Base-by-base conservation (phyloP, 2,329 filamentous ascomycete species). In the Fusarium camptoceras region DNA sequence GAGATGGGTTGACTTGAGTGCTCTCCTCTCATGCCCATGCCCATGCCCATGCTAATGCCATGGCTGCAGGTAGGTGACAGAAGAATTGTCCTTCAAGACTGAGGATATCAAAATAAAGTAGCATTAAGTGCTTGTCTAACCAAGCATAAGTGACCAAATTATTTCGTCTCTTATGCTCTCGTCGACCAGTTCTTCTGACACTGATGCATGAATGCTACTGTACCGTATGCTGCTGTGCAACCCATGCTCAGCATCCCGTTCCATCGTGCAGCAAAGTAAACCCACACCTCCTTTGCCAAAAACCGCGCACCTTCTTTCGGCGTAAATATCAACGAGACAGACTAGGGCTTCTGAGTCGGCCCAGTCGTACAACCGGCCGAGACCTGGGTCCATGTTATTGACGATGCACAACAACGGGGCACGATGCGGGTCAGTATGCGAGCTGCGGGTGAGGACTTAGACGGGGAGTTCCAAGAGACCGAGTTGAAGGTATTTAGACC, bases 331-430 rank as follows among this genome's bases (percentile, higher is more conserved):
- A 66, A 69, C 20, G 51, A 66, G 51, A 42, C 48, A 50, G 42
- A 62, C 60, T 71, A 55, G 64, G 39, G 64, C 51, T 65, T 71
- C 49, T 47, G 50, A 55, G 51, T 68, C 68, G 59, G 59, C n/a
- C 46, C 50, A 70, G 68, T 71, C 50, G 60, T 64, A 68, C 49
- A 70, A 65, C 68, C 68, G 64, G 68, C 68, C 68, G 68, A 71
- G 68, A 71, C 68, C 64, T 64, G 47, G 47, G 59, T 53, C 54
- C 39, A 55, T 55, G 43, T 51, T 46, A 43, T 46, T 43, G 49
- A 48, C 46, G 41, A 68, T 43, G 67, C 55, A 68, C 31, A 27
- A 44, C 39, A 34, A 71, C 24, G 67, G 67, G 49, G 57, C 25
- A 53, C 22, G 50, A 68, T 71, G 68, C 59, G 68, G 59, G 68